Evolutionary conservation across 441 rosid genomes (phyloP).

Genomic region (Hura crepitans): DNA sequence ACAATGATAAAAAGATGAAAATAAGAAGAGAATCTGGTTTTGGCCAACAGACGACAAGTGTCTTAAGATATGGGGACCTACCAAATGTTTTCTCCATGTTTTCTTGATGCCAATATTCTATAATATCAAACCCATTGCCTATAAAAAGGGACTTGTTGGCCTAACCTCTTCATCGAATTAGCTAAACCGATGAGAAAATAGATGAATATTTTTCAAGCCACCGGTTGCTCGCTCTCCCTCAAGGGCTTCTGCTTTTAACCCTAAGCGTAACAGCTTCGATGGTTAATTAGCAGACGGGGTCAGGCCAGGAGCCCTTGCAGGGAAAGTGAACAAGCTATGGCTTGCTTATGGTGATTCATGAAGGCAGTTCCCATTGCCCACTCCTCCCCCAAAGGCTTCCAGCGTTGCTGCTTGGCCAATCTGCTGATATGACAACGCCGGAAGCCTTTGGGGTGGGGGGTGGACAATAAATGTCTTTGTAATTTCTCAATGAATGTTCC

Average conservation of each 20-base stretch:
- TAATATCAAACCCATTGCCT: too few species aligned
- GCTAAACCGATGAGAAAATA: conserved; percentile 15
- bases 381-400: conserved; percentile 37
- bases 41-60: conserved; percentile 25
- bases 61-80: conserved; percentile 28
- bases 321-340: conserved; percentile 20
- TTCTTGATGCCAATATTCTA: background rate
- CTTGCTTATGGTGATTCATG: conserved; percentile 16
- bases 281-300: too few species aligned
- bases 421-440: background rate
- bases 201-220: conserved; percentile 22
- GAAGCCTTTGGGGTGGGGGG: conserved; percentile 26
- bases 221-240: conserved; percentile 33
- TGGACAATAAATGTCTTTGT: conserved; percentile 16
- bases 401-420: background rate
- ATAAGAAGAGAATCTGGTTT: background rate
- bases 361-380: conserved; percentile 25
- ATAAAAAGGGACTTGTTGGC: conserved; percentile 30
- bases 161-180: conserved; percentile 23
- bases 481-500: background rate
- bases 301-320: conserved; percentile 18
- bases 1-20: background rate
- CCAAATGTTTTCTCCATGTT: conserved; percentile 12
- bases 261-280: too few species aligned
- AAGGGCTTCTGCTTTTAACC: conserved; percentile 25